Conservation (phyloP, 192 early-diverging fungal species). For the Ambispora gerdemannii region DNA sequence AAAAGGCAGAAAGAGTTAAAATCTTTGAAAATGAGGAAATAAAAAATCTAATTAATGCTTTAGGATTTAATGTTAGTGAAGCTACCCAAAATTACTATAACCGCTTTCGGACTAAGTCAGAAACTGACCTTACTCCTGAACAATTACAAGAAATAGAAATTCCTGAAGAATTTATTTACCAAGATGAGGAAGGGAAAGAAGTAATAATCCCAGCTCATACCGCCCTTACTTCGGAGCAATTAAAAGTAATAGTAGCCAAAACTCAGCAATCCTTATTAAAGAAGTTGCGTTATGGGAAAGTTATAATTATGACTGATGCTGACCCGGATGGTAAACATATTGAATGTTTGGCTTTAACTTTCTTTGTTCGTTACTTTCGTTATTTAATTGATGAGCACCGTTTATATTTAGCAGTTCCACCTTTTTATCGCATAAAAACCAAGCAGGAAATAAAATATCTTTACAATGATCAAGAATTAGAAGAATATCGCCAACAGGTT, state of each 20-base stretch:
- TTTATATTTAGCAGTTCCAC: constrained; percentile 1
- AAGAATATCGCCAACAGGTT: background rate
- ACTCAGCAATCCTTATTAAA: background rate
- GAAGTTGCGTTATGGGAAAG: background rate
- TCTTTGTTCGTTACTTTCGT: constrained; percentile 4
- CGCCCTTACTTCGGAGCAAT: background rate
- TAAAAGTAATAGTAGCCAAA: background rate
- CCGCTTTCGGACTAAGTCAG: constrained; percentile 8
- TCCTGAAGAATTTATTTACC: background rate
- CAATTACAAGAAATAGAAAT: background rate
- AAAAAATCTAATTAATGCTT: background rate
- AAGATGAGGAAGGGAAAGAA: constrained; percentile 2
- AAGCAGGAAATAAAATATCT: constrained; percentile 14
- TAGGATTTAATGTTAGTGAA: constrained; percentile 14
- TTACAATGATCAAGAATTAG: constrained; percentile 21
- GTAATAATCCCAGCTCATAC: constrained; percentile 4
- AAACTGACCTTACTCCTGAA: background rate
- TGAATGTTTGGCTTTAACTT: constrained; percentile 7
- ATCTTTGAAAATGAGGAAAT: constrained; percentile 9
- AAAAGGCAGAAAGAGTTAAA: background rate
- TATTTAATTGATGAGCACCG: constrained; percentile 6
- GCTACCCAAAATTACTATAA: constrained; percentile 14
- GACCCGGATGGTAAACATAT: constrained; percentile 8
- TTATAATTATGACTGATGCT: constrained; percentile 17
- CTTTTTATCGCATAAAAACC: constrained; percentile 8